Evolutionary conservation across 148 eudicot species (phyloP).

Genomic region (Cornus suecica): DNA sequence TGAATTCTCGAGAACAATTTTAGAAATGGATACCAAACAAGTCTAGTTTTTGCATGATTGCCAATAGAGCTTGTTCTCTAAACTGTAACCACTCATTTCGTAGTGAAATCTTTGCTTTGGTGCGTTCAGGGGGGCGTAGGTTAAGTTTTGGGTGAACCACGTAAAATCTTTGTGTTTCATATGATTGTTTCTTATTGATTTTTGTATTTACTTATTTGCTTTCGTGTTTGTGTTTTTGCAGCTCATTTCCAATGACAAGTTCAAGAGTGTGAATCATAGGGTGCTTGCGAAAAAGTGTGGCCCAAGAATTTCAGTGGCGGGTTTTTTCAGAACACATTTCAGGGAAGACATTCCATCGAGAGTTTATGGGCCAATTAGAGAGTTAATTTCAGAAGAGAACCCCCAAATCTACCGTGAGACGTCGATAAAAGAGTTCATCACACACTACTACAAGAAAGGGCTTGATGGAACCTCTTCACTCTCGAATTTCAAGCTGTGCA

Average conservation of each 20-base stretch:
- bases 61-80: slow-evolving; percentile 21
- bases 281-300: too few relatives aligned
- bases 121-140: too few relatives aligned
- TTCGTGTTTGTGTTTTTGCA: not conserved
- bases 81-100: too few relatives aligned
- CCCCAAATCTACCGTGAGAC: slow-evolving; percentile 25
- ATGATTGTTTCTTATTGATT: too few relatives aligned
- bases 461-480: not conserved
- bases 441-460: not conserved
- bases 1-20: too few relatives aligned
- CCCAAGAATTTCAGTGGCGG: too few relatives aligned
- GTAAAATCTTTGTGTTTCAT: too few relatives aligned
- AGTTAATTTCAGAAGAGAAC: slow-evolving; percentile 31
- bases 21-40: too few relatives aligned
- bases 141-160: too few relatives aligned
- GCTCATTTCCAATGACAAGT: slow-evolving; percentile 16
- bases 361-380: slow-evolving; percentile 26
- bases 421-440: not conserved
- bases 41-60: too few relatives aligned
- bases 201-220: not conserved
- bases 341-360: not conserved
- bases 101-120: too few relatives aligned
- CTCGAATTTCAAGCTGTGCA: not conserved
- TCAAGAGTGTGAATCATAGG: too few relatives aligned
- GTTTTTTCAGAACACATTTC: slow-evolving; percentile 5